phyloP scores from a whole-genome alignment of 495 filamentous ascomycete genomes.

The Xylaria bambusicola region DNA sequence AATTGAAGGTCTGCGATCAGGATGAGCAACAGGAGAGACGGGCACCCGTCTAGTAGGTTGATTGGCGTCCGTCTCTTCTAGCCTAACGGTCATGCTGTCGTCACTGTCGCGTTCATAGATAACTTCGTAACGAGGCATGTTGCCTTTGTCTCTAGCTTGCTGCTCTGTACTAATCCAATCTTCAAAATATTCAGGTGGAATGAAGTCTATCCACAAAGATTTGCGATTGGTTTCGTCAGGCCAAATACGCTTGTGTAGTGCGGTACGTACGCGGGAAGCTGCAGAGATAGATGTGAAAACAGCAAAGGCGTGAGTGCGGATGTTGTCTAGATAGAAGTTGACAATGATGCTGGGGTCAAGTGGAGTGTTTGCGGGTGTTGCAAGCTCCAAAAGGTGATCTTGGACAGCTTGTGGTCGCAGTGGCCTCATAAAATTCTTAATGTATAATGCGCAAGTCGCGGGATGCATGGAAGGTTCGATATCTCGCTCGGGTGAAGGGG shows the following conservation, averaged over 20 bases:
- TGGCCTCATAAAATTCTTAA: constrained; percentile 87
- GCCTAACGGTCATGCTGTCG: constrained; percentile 52
- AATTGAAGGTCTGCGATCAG: constrained; percentile 23
- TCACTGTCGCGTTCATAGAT: constrained; percentile 55
- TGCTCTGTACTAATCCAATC: constrained; percentile 77
- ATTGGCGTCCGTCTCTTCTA: constrained; percentile 43
- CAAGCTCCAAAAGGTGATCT: constrained; percentile 67
- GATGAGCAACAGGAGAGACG: constrained; percentile 18
- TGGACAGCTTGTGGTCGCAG: constrained; percentile 65
- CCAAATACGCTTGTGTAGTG: constrained; percentile 78
- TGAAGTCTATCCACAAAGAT: constrained; percentile 85
- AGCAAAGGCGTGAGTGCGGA: constrained; percentile 86
- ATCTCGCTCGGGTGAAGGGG: constrained; percentile 35
- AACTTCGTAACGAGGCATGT: constrained; percentile 48
- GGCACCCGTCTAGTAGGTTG: constrained; percentile 20
- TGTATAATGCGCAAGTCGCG: constrained; percentile 85
- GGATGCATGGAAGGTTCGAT: constrained; percentile 74
- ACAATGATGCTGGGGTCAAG: constrained; percentile 57
- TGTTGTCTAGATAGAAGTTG: constrained; percentile 76
- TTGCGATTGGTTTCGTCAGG: constrained; percentile 85
- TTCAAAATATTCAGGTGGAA: constrained; percentile 71
- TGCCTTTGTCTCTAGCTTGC: constrained; percentile 46
- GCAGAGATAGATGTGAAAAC: constrained; percentile 65
- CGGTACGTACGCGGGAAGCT: constrained; percentile 75
- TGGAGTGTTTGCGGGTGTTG: constrained; percentile 55